Evolutionary conservation across 768 basidiomycete species (phyloP), one percentile per base, ranked within the genome.

Genomic region (Clavulina sp.): DNA sequence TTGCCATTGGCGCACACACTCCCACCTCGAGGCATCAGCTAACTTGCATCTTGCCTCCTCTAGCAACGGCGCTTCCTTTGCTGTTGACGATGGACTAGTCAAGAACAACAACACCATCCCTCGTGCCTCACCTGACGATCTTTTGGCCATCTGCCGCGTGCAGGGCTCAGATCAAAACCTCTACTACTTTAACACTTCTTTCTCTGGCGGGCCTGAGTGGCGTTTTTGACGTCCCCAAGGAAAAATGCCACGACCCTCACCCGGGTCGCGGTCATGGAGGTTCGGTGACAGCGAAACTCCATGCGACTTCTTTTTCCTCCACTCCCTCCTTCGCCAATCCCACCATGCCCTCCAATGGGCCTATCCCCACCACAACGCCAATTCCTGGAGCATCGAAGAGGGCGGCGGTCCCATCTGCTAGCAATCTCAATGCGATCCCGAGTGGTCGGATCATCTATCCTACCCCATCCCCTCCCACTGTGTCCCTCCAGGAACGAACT

Each of bases 151-250:
- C 59, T 85, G 82, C 76, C 81, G 82, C 56, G 70, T 84, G 59
- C 76, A 86, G 63, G 86, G 84, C 73, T 76, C 69, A n/a, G 50
- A 50, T 48, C 73, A 79, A 62, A 74, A 84, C 63, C 77, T 84
- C 71, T 86, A 87, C 70, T 89, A 88, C 60, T 89, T 88, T 64
- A 87, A 84, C 62, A 84, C 86, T 70, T 80, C 86, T 64, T 87
- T 86, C 80, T 84, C 85, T 77, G 86, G 86, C 67, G 86, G 86
- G 70, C 83, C 86, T 59, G 81, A 87, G 86, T 89, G 86, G 86
- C 80, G 85, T 70, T 86, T 89, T 89, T 89, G 86, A 89, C 85
- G 73, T 70, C 73, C 84, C 85, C 59, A 80, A 74, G 62, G 68
- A 68, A 58, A 89, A 89, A 89, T 89, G 86, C 86, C 86, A 85